These are phyloP conservation scores for Tetrahymena thermophila DNA, from an alignment of 73 alveolate genomes.

Conservation along the genomic window DNA sequence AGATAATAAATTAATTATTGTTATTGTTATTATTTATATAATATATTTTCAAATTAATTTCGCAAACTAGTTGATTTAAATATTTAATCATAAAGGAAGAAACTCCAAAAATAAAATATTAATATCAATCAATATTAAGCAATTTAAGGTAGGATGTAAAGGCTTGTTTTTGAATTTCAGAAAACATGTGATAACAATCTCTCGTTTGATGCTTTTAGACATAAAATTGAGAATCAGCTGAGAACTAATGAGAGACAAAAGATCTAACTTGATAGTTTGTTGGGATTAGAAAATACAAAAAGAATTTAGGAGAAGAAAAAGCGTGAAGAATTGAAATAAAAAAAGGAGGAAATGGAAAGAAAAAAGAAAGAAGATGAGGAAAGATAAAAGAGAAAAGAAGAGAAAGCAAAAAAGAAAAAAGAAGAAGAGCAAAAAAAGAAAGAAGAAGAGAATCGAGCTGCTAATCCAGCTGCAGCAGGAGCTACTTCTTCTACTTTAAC, in stretches of 20 bases:
- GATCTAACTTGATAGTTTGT: background rate
- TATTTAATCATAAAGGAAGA: background rate
- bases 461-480: background rate
- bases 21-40: background rate
- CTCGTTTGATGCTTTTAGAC: background rate
- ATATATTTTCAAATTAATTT: background rate
- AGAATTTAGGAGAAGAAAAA: background rate
- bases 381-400: background rate
- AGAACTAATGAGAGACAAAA: background rate
- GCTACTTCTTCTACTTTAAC: background rate
- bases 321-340: background rate
- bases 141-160: background rate
- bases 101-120: background rate
- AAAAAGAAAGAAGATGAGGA: background rate
- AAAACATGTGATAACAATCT: background rate
- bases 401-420: background rate
- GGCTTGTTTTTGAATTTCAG: background rate
- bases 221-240: background rate
- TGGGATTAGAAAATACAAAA: background rate
- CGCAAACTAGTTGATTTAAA: background rate
- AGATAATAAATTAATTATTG: background rate
- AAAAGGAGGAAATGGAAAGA: background rate
- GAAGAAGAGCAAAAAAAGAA: background rate
- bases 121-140: background rate
- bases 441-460: background rate